Base-by-base conservation (phyloP, 768 basidiomycete genomes). In the Leucocoprinus leucothites region DNA sequence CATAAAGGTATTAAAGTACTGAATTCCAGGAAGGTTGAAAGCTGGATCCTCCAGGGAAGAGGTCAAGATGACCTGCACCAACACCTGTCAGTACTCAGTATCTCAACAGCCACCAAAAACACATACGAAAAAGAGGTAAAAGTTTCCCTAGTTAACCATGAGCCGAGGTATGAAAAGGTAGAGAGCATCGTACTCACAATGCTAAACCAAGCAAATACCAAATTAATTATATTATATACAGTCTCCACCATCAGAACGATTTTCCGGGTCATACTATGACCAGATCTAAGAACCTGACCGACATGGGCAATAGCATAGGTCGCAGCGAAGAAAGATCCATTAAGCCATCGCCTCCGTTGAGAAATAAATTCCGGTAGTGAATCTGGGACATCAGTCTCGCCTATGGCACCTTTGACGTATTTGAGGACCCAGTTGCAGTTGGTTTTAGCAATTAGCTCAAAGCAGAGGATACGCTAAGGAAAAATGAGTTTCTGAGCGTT, bases 351-450 rank as follows among this genome's bases (percentile, higher is more conserved):
- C 48, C 94, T 81, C 5, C 94, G 85, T 64, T 98, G 96, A 56
- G 82, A 81, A 65, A 97, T 98, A 67, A 97, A 98, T 69, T 98
- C 96, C 2, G 94, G 86, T 14, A 97, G 81, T 1, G 84, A 81
- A 63, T 96, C 95, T 2, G 95, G 95, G 4, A 98, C 95, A 68
- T 98, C 94, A 0, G 94, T 96, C 67, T 94, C 91, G 16, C 87
- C 95, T 48, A 91, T 84, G 3, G 95, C 94, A 24, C 91, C 89
- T 67, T 92, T 92, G 64, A 98, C 94, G 64, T 97, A 99, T 77
- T 90, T 92, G 49, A 99, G 80, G n/a, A 92, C 79, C 96, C 94
- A 91, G 69, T 81, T 81, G n/a, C 79, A 84, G 64, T 91, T 87
- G 7, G 81, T 74, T 65, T 89, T 89, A 2, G 89, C 87, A 18